Evolutionary conservation across 768 basidiomycete genomes (phyloP).

Genomic region (Holtermanniella nyarrowii): DNA sequence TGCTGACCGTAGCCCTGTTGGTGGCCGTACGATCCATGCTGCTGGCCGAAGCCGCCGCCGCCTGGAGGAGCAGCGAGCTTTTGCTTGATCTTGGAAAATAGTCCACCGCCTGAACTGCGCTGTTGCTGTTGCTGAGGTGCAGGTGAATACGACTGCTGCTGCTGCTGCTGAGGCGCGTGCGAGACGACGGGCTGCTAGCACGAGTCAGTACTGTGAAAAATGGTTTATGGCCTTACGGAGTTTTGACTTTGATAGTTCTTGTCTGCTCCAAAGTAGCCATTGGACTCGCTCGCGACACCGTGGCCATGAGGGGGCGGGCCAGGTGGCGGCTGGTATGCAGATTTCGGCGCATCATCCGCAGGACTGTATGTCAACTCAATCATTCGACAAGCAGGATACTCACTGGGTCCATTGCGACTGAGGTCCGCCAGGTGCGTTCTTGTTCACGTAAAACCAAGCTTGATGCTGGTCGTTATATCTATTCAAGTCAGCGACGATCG

Average conservation of each 20-base stretch:
- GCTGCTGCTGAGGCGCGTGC: slow-evolving; percentile 8
- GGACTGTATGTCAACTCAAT: slow-evolving; percentile 13
- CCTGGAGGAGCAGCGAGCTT: slow-evolving; percentile 13
- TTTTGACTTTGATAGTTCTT: slow-evolving; percentile 1
- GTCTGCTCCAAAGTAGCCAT: slow-evolving; percentile 1
- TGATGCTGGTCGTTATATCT: slow-evolving; percentile 33
- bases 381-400: slow-evolving; percentile 5
- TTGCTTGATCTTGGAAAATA: slow-evolving; percentile 23
- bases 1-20: slow-evolving; percentile 17
- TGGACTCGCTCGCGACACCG: slow-evolving; percentile 1
- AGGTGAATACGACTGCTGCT: not conserved
- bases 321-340: slow-evolving; percentile 13
- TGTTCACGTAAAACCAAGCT: slow-evolving; percentile 36
- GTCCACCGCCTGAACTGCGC: slow-evolving; percentile 25
- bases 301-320: slow-evolving; percentile 18
- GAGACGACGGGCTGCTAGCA: too few species aligned
- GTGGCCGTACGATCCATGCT: slow-evolving; percentile 19
- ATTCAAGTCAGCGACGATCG: not conserved
- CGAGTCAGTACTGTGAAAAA: too few species aligned
- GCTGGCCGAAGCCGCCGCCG: slow-evolving; percentile 16
- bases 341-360: slow-evolving; percentile 21
- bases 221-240: too few species aligned
- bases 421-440: slow-evolving; percentile 26
- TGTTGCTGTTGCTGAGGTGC: slow-evolving; percentile 9
- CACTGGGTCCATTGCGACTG: slow-evolving; percentile 34